Conservation (phyloP, 2,329 filamentous ascomycete genomes). For the Ophiostoma ips region DNA sequence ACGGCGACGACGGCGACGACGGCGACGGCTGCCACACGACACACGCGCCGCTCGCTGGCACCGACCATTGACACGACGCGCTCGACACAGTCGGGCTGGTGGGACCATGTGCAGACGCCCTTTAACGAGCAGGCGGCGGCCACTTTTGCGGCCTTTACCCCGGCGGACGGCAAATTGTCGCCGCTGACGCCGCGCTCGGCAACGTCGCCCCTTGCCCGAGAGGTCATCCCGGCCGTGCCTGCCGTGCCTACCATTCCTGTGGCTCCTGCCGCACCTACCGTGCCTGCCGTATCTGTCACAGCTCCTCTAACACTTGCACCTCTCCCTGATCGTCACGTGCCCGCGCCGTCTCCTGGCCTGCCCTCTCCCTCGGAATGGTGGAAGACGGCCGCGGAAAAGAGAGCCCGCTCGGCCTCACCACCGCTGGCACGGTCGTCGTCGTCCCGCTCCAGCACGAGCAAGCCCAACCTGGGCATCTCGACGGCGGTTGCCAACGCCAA, state of each 20-base stretch:
- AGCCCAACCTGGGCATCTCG: conserved; percentile 12
- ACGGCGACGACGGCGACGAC: neutral
- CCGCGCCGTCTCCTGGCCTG: neutral
- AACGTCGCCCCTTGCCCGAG: neutral
- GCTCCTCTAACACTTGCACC: neutral
- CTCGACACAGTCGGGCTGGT: conserved; percentile 54
- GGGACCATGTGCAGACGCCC: conserved; percentile 62
- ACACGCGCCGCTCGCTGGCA: conserved; percentile 19
- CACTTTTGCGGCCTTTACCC: neutral
- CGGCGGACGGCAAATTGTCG: conserved; percentile 12
- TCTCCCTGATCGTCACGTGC: neutral
- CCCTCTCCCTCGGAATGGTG: conserved; percentile 21
- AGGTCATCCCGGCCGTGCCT: neutral
- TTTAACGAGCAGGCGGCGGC: conserved; percentile 31
- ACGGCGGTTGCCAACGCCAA: conserved; percentile 10
- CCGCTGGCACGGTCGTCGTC: neutral
- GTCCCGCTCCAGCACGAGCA: neutral
- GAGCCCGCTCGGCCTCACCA: neutral
- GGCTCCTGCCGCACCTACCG: neutral
- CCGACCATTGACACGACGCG: conserved; percentile 35
- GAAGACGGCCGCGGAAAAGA: conserved; percentile 19
- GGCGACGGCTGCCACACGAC: neutral
- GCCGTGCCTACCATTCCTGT: neutral
- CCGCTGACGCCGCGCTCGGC: conserved; percentile 8
- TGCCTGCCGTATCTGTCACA: neutral